Base-by-base conservation (phyloP, 2,329 filamentous ascomycete species). In the Keithomyces neogunnii region DNA sequence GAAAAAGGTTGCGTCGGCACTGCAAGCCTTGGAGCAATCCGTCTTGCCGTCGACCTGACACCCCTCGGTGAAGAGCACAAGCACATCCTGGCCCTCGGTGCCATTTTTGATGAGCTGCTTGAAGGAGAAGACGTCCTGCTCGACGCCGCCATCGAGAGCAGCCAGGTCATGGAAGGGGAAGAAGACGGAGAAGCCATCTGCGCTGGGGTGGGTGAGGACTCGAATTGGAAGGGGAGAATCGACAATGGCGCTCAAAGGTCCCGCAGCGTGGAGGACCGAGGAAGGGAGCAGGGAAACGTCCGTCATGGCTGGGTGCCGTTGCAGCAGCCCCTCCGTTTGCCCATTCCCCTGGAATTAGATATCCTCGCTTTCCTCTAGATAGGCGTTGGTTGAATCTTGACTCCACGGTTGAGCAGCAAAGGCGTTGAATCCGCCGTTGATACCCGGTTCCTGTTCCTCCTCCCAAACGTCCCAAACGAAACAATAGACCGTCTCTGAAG, bases 121-220 rank as follows among this genome's bases (percentile, higher is more conserved):
- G 50, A 50, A 46, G n/a, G 69, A 69, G 42, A 68, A 59, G 44
- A 56, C 53, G 47, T 65, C 58, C 30, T 53, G 57, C 39, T 58
- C 57, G 31, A 19, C 19, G 19, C 56, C 57, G n/a, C 59, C 56
- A 45, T 59, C 59, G 44, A 69, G 58, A 49, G 56, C 55, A 36
- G 60, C 63, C 35, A 69, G 63, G 54, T 69, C 66, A 48, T 66
- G 55, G 43, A 69, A 70, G 28, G 67, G 67, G 51, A 64, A 70
- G 57, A 70, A 70, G 57, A 66, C 63, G 0, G 61, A 60, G 4
- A 63, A 65, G 51, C 64, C 65, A 26, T 63, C 62, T 11, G 69
- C 38, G 61, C 50, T 55, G 57, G 46, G 56, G 47, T 35, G 58
- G 60, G 49, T 49, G 30, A 69, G 52, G 43, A 66, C 46, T 39